A percentile compares a stretch with the other conserved stretches of the same genome.
phyloP scores from a whole-genome alignment of 2,329 filamentous ascomycete genomes.

The Seiridium cupressi region DNA sequence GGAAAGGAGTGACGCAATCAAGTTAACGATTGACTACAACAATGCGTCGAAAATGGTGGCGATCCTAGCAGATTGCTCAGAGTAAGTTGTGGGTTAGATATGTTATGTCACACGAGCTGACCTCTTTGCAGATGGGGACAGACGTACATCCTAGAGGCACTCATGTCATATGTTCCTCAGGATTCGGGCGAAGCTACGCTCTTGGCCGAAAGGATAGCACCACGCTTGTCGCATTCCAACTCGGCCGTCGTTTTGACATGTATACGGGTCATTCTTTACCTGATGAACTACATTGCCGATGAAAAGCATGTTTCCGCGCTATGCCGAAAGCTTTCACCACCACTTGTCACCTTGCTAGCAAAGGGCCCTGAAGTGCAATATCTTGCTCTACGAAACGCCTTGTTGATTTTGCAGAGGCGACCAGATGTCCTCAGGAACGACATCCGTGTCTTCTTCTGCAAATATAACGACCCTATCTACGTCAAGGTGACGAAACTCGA shows the following conservation, averaged over 20 bases:
- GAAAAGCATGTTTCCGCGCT: slow-evolving; percentile 83
- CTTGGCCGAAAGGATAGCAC: slow-evolving; percentile 88
- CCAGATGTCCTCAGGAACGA: slow-evolving; percentile 95
- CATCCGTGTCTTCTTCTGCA: slow-evolving; percentile 98
- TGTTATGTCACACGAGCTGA: background rate
- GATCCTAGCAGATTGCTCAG: slow-evolving; percentile 93
- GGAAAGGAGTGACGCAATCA: slow-evolving; percentile 96
- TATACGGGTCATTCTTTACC: slow-evolving; percentile 91
- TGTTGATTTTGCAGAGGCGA: slow-evolving; percentile 87
- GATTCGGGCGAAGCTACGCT: slow-evolving; percentile 84
- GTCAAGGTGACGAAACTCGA: slow-evolving; percentile 99
- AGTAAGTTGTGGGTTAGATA: slow-evolving; percentile 56
- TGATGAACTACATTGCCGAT: slow-evolving; percentile 98
- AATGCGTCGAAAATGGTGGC: slow-evolving; percentile 98
- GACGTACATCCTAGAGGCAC: slow-evolving; percentile 94
- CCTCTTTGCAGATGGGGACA: slow-evolving; percentile 77
- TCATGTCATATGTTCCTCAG: slow-evolving; percentile 97
- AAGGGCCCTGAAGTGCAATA: slow-evolving; percentile 99
- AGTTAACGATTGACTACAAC: slow-evolving; percentile 94
- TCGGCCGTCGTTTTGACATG: slow-evolving; percentile 95
- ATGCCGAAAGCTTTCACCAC: slow-evolving; percentile 91
- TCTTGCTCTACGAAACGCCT: slow-evolving; percentile 85
- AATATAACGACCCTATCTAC: slow-evolving; percentile 99
- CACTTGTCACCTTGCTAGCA: slow-evolving; percentile 88
- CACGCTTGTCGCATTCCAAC: slow-evolving; percentile 95